A percentile compares a stretch with the other conserved stretches of the same genome.
Evolutionary conservation across 1,139 yeast genomes (phyloP).

Genomic region (Hansenula sp.): DNA sequence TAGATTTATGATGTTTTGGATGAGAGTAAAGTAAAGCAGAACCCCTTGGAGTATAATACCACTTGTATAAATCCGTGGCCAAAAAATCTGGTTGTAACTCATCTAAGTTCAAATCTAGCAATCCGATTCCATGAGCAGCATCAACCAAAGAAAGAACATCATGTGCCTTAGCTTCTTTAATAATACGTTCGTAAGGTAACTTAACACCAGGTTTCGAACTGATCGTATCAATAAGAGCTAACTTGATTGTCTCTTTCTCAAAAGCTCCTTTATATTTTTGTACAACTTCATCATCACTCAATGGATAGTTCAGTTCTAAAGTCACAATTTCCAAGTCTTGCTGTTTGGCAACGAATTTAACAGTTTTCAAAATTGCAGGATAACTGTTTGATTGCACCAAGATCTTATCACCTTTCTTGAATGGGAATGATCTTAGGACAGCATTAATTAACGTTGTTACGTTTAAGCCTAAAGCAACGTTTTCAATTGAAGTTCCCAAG

Average conservation of each 20-base stretch:
- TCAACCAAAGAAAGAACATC: conserved; percentile 57
- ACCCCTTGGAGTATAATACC: conserved; percentile 60
- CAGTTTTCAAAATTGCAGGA: conserved; percentile 53
- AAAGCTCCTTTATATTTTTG: conserved; percentile 32
- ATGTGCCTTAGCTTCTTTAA: conserved; percentile 43
- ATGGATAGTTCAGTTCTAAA: conserved; percentile 47
- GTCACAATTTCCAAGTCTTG: conserved; percentile 41
- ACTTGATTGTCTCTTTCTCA: conserved; percentile 25
- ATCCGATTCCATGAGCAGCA: conserved; percentile 71
- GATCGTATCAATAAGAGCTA: conserved; percentile 58
- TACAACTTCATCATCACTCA: conserved; percentile 44
- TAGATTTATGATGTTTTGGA: conserved; percentile 41
- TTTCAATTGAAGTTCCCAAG: conserved; percentile 5
- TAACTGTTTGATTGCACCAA: conserved; percentile 52
- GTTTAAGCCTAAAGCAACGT: conserved; percentile 27
- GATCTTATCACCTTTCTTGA: conserved; percentile 51
- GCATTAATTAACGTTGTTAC: conserved; percentile 64
- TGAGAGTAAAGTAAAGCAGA: conserved; percentile 60
- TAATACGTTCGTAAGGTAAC: conserved; percentile 52
- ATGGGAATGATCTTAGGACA: conserved; percentile 51
- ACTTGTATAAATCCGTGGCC: conserved; percentile 65
- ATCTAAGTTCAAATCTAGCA: conserved; percentile 43
- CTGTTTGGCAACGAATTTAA: conserved; percentile 40
- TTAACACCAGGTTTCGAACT: conserved; percentile 62
- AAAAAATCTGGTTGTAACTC: conserved; percentile 56